Evolutionary conservation across 306 rosid genomes (phyloP).

Genomic region (Citrullus amarus): DNA sequence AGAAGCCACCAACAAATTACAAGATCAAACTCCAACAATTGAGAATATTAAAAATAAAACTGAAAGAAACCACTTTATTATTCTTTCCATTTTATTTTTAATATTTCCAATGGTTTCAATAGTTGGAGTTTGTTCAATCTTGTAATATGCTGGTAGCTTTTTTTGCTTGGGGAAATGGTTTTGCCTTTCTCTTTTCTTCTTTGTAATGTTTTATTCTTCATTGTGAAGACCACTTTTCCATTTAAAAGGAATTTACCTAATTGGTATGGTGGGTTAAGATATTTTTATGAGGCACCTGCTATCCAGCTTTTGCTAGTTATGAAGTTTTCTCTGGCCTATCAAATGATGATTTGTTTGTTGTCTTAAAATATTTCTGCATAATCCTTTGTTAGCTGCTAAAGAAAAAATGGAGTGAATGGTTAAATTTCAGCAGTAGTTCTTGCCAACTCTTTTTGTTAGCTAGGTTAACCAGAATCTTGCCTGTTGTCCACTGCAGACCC

Average conservation of each 20-base stretch:
- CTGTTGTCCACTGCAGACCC: background rate
- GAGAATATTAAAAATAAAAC: too few species aligned
- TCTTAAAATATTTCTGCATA: background rate
- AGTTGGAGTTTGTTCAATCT: background rate
- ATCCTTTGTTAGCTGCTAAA: background rate
- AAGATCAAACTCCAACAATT: too few species aligned
- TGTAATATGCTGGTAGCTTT: background rate
- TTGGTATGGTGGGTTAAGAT: background rate
- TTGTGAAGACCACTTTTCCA: background rate
- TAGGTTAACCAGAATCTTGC: background rate
- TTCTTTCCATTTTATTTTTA: background rate
- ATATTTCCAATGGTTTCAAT: background rate
- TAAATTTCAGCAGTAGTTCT: background rate
- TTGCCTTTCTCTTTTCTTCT: background rate
- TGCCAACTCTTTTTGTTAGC: background rate
- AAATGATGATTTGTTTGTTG: background rate
- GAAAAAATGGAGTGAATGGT: background rate
- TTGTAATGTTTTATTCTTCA: background rate
- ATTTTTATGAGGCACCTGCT: background rate
- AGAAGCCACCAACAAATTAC: too few species aligned
- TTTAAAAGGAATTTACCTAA: background rate
- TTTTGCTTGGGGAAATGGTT: background rate
- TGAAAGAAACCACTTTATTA: too few species aligned
- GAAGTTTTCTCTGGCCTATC: background rate
- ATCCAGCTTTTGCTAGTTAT: background rate